Conservation (phyloP, 106 monocot species). For the Phalaenopsis equestris region DNA sequence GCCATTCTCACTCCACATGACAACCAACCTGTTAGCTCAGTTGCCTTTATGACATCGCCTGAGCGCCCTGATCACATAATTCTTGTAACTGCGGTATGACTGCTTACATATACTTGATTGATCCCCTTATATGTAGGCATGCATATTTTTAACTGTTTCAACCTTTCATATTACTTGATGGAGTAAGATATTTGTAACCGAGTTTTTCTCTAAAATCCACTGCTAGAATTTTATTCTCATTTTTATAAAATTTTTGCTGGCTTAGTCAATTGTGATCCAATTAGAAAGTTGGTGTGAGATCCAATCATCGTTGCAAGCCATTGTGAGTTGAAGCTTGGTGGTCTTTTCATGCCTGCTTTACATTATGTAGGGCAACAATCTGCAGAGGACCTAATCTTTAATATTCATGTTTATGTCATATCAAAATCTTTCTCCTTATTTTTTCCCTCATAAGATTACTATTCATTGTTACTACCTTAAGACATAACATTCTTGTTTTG, state of each 20-base stretch:
- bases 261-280: background rate
- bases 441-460: background rate
- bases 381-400: background rate
- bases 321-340: background rate
- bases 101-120: slow-evolving; percentile 6
- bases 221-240: too few species aligned
- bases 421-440: background rate
- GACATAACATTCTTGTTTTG: background rate
- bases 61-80: slow-evolving; percentile 83
- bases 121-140: background rate
- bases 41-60: slow-evolving; percentile 82
- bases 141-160: background rate
- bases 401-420: background rate
- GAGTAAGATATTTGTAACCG: background rate
- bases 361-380: background rate
- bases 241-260: too few species aligned
- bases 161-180: background rate
- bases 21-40: slow-evolving; percentile 78
- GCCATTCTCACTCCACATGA: slow-evolving; percentile 74
- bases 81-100: slow-evolving; percentile 80
- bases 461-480: background rate
- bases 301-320: background rate
- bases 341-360: background rate
- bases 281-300: background rate
- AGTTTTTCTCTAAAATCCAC: background rate